Evolutionary conservation across 805 yeast genomes (phyloP).

Genomic region (Pichia ethanolica): DNA sequence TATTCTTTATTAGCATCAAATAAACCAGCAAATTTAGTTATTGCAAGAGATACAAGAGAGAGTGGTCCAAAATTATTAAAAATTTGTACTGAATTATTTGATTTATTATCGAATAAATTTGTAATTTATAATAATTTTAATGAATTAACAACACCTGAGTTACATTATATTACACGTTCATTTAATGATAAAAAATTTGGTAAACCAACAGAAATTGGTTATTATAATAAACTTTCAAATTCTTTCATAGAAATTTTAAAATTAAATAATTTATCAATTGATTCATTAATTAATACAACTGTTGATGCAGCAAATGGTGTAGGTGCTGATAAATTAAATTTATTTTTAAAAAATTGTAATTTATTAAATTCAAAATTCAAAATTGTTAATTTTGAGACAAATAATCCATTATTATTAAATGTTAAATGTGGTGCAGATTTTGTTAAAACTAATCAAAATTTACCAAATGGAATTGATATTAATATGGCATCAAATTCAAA

Average conservation of each 20-base stretch:
- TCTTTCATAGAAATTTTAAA: constrained; percentile 43
- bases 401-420: constrained; percentile 55
- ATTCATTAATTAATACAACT: constrained; percentile 33
- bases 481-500: constrained; percentile 22
- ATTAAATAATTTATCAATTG: constrained; percentile 16
- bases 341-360: constrained; percentile 24
- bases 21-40: constrained; percentile 40
- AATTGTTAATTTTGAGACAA: constrained; percentile 47
- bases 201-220: constrained; percentile 55
- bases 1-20: constrained; percentile 35
- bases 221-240: constrained; percentile 52
- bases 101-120: constrained; percentile 35
- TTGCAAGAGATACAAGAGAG: constrained; percentile 85
- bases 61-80: constrained; percentile 62
- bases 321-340: constrained; percentile 69
- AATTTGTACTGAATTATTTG: constrained; percentile 34
- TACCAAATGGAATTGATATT: constrained; percentile 53
- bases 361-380: constrained; percentile 30
- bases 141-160: constrained; percentile 84
- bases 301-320: constrained; percentile 97
- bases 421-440: constrained; percentile 89
- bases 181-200: constrained; percentile 63
- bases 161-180: constrained; percentile 77
- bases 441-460: constrained; percentile 80
- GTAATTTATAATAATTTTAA: constrained; percentile 50